Conservation (phyloP, 176 grass and related monocot species). For the Chloris gayana region DNA sequence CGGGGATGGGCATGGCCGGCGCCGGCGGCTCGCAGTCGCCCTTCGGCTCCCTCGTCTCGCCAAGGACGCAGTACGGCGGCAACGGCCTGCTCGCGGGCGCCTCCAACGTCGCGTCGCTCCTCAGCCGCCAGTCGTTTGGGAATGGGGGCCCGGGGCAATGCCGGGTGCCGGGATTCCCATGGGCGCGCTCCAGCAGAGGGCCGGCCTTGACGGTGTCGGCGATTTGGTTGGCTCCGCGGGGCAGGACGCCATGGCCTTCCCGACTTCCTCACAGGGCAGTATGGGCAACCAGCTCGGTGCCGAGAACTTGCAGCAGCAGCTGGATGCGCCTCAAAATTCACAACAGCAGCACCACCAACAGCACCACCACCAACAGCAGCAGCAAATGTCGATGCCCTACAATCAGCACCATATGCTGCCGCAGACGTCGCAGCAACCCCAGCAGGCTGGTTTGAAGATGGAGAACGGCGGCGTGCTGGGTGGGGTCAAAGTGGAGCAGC, state of each 20-base stretch:
- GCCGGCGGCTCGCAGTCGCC: slow-evolving; percentile 22
- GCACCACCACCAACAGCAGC: slow-evolving; percentile 34
- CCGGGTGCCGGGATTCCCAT: slow-evolving; percentile 40
- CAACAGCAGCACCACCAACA: slow-evolving; percentile 43
- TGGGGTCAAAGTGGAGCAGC: slow-evolving; percentile 76
- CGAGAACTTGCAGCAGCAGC: slow-evolving; percentile 40
- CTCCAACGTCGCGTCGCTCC: slow-evolving; percentile 67
- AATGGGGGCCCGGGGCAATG: slow-evolving; percentile 45
- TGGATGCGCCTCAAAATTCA: slow-evolving; percentile 46
- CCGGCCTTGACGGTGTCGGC: slow-evolving; percentile 40
- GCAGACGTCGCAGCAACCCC: slow-evolving; percentile 39
- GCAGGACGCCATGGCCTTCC: slow-evolving; percentile 54
- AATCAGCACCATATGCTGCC: slow-evolving; percentile 60
- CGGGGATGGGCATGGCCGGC: slow-evolving; percentile 45
- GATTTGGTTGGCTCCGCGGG: slow-evolving; percentile 37
- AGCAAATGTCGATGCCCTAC: slow-evolving; percentile 51
- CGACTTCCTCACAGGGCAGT: slow-evolving; percentile 57
- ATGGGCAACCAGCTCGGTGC: slow-evolving; percentile 49
- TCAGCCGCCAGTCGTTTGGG: slow-evolving; percentile 47
- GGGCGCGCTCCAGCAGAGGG: slow-evolving; percentile 35
- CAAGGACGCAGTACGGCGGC: slow-evolving; percentile 56
- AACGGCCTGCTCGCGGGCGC: slow-evolving; percentile 58
- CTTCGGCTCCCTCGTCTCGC: slow-evolving; percentile 68
- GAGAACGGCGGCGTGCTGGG: slow-evolving; percentile 57
- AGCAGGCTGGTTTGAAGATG: slow-evolving; percentile 53